Evolutionary conservation across 768 basidiomycete genomes (phyloP), one percentile per base, ranked within the genome.

Genomic region (Peribolospora baueri): DNA sequence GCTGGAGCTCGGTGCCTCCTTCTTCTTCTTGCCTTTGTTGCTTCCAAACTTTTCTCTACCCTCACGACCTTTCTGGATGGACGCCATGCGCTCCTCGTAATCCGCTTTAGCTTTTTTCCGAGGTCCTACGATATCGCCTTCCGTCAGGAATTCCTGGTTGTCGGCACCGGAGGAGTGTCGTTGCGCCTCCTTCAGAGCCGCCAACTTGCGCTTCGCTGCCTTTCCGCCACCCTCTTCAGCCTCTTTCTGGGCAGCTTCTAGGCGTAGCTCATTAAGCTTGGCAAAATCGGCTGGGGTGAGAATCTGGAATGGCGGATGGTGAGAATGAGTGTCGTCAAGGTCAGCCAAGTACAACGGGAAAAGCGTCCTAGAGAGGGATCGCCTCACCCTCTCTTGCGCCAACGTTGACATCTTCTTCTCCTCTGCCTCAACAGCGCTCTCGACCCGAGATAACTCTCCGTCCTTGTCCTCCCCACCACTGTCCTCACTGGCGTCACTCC

Each of bases 241-340:
- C 0, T 77, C 78, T 56, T 77, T 74, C 11, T 74, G 70, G 13
- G 83, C 84, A 0, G 81, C 84, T 68, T 85, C 74, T 51, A 85
- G 74, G 2, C 81, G 79, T 14, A 97, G 77, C 61, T 93, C 85
- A 63, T 84, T 83, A 53, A 97, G 73, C 52, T 93, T 68, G 0
- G 83, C 83, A 65, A 95, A 98, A 67, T 98, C 93, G 40, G 88
- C 88, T 0, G 93, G 93, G 0, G 93, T 97, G 47, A 97, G 76
- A 62, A 98, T 97, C 87, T 93, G 60, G 0, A 25, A 36, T 42
- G 10, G 9, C 46, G n/a, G 7, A 39, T 14, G 45, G 51, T 45
- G 25, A 62, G 41, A 14, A 47, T 13, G 13, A 7, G 9, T 5
- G 40, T 7, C 43, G 7, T 38, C 10, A 55, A 41, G 11, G 40